Evolutionary conservation across 768 basidiomycete species (phyloP).

Genomic region (Bullera alba): DNA sequence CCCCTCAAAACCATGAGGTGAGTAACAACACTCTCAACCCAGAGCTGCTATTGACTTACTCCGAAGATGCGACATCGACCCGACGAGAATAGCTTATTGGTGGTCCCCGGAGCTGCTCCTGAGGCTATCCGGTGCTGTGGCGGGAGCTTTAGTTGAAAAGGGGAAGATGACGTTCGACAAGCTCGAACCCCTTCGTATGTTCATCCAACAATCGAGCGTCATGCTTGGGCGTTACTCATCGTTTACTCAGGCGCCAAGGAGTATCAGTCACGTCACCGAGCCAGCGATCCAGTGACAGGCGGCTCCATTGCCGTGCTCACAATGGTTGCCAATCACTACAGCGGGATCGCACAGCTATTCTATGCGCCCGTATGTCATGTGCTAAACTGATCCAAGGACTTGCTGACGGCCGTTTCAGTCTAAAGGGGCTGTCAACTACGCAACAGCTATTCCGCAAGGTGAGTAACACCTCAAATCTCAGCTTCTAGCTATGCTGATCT

Average conservation of each 20-base stretch:
- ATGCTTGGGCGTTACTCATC: too few species aligned
- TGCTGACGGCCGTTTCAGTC: slow-evolving; percentile 30
- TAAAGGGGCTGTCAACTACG: slow-evolving; percentile 51
- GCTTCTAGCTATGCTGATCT: not conserved
- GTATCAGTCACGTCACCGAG: slow-evolving; percentile 48
- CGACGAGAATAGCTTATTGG: slow-evolving; percentile 55
- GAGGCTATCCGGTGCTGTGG: slow-evolving; percentile 55
- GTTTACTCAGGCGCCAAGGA: slow-evolving; percentile 50
- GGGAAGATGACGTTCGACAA: slow-evolving; percentile 49
- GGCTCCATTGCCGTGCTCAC: slow-evolving; percentile 53
- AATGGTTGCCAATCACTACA: slow-evolving; percentile 52
- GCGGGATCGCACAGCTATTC: slow-evolving; percentile 52
- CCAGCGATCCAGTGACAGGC: slow-evolving; percentile 50
- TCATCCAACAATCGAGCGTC: too few species aligned
- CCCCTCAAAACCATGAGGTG: slow-evolving; percentile 58
- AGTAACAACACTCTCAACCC: too few species aligned
- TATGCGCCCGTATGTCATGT: slow-evolving; percentile 42
- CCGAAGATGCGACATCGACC: slow-evolving; percentile 54
- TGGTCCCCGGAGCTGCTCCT: slow-evolving; percentile 53
- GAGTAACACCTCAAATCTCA: slow-evolving; percentile 4
- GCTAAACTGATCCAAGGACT: not conserved
- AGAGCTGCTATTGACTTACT: not conserved
- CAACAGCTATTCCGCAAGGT: slow-evolving; percentile 53
- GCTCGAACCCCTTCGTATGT: slow-evolving; percentile 54
- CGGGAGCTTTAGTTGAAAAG: slow-evolving; percentile 52